phyloP scores from a whole-genome alignment of 148 eudicot genomes.

The Persicaria maculosa region DNA sequence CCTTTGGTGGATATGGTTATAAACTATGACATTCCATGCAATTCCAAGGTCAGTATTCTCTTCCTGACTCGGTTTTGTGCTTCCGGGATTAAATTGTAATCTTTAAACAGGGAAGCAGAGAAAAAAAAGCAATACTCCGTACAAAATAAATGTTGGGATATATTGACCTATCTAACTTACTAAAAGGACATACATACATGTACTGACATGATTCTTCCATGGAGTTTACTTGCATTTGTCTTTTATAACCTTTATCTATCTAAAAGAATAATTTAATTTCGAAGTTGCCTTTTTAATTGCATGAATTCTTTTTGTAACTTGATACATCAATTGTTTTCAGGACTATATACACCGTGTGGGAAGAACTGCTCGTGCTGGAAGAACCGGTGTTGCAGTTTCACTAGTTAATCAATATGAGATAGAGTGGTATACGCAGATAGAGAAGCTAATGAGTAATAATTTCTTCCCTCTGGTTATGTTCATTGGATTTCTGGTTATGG shows the following conservation, averaged over 20 bases:
- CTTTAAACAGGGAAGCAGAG: neutral
- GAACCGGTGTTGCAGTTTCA: conserved; percentile 80
- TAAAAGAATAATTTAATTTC: too few species aligned
- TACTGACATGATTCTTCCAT: too few species aligned
- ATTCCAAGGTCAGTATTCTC: conserved; percentile 52
- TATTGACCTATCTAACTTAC: too few species aligned
- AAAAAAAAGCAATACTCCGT: too few species aligned
- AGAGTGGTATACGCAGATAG: conserved; percentile 74
- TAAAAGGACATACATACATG: too few species aligned
- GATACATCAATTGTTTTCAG: conserved; percentile 27
- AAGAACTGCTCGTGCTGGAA: conserved; percentile 98
- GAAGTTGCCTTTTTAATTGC: too few species aligned
- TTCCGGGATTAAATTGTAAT: neutral
- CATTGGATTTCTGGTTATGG: neutral
- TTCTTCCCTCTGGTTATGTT: neutral
- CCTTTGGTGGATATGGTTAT: conserved; percentile 86
- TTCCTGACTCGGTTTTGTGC: neutral
- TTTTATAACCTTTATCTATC: too few species aligned
- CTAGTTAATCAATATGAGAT: conserved; percentile 78
- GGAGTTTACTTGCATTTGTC: too few species aligned
- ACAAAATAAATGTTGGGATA: too few species aligned
- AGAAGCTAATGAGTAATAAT: conserved; percentile 60
- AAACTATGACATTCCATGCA: conserved; percentile 76
- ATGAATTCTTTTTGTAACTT: too few species aligned
- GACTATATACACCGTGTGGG: conserved; percentile 94